Percentiles rank a stretch among this genome's conserved stretches.
phyloP scores from a whole-genome alignment of 192 early-diverging fungal genomes.

The Gorgonomyces haynaldii region DNA sequence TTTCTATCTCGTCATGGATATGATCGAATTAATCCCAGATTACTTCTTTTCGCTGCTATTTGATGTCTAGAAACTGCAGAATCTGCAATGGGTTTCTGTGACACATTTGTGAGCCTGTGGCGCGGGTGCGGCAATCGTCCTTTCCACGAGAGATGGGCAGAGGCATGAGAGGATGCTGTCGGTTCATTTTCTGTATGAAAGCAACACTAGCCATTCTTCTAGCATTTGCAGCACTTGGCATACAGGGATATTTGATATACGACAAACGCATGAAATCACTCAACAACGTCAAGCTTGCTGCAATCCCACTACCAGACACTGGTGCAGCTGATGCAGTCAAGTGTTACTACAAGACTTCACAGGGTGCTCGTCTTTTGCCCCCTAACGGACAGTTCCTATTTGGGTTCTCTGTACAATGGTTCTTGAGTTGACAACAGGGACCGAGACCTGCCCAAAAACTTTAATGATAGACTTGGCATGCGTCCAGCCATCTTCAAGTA shows the following conservation, averaged over 20 bases:
- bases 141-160: no score
- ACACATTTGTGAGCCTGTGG: no score
- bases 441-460: background rate
- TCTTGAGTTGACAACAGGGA: no score
- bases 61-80: no score
- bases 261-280: background rate
- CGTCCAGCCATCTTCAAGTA: slow-evolving; percentile 4
- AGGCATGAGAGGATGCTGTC: slow-evolving; percentile 3
- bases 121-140: no score
- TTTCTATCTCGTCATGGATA: no score
- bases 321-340: background rate
- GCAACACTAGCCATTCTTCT: slow-evolving; percentile 1
- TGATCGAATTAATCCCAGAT: no score
- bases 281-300: background rate
- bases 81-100: no score
- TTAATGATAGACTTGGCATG: background rate
- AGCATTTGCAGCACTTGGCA: background rate
- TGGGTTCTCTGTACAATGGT: slow-evolving; percentile 5
- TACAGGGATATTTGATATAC: background rate
- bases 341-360: background rate
- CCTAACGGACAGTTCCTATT: slow-evolving; percentile 8
- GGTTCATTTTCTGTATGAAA: background rate
- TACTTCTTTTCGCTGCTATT: no score
- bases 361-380: slow-evolving; percentile 5
- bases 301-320: background rate